These are phyloP conservation scores for Cladorrhinum sp. DNA, from an alignment of 2,329 filamentous ascomycete genomes.

Conservation along the genomic window DNA sequence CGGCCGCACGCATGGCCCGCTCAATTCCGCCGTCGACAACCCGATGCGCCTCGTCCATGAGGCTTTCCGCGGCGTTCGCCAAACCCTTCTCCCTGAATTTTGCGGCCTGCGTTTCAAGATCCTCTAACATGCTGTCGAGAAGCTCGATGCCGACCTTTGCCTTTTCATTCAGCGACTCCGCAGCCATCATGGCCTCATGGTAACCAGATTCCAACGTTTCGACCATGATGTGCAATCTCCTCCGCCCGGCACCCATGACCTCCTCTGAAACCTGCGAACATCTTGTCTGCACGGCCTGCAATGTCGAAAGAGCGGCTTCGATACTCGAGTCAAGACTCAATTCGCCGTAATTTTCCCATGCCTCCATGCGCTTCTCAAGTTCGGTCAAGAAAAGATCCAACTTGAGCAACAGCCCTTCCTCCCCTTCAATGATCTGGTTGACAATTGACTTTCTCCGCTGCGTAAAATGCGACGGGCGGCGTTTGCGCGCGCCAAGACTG, in stretches of 20 bases:
- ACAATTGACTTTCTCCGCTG: constrained; percentile 58
- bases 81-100: constrained; percentile 76
- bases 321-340: constrained; percentile 80
- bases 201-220: constrained; percentile 88
- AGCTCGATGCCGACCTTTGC: constrained; percentile 81
- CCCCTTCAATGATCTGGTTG: constrained; percentile 58
- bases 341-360: constrained; percentile 84
- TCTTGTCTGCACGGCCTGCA: constrained; percentile 81
- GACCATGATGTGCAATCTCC: constrained; percentile 82
- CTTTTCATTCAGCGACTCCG: constrained; percentile 88
- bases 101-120: constrained; percentile 79
- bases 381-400: constrained; percentile 78
- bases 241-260: constrained; percentile 79
- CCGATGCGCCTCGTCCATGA: constrained; percentile 75
- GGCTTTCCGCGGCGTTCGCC: constrained; percentile 63
- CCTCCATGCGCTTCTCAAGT: constrained; percentile 80
- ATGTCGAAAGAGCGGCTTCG: constrained; percentile 76
- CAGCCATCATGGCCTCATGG: constrained; percentile 77
- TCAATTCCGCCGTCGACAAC: constrained; percentile 81
- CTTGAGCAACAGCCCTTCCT: constrained; percentile 60
- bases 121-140: constrained; percentile 78
- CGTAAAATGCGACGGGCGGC: constrained; percentile 57
- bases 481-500: constrained; percentile 34
- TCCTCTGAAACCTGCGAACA: constrained; percentile 90
- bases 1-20: constrained; percentile 76